Percentiles rank a stretch among this genome's conserved stretches.
These are phyloP conservation scores for Paramyrothecium roridum DNA, from an alignment of 2,329 filamentous ascomycete genomes.

Conservation along the genomic window DNA sequence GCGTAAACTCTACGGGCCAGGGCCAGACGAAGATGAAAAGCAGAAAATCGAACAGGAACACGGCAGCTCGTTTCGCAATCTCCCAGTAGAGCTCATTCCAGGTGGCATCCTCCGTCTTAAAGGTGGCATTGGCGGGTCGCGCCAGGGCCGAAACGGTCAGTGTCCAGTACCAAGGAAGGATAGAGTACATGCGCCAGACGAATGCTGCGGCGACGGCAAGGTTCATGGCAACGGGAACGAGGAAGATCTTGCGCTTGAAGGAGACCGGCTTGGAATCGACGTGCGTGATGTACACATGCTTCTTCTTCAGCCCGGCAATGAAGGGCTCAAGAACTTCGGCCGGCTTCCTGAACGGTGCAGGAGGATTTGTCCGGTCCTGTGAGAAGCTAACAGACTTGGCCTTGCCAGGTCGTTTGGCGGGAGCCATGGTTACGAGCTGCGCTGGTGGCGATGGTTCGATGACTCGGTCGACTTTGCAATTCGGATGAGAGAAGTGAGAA, in stretches of 20 bases:
- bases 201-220: conserved; percentile 62
- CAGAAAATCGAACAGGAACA: conserved; percentile 72
- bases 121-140: conserved; percentile 61
- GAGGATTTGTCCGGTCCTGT: conserved; percentile 34
- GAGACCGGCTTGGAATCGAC: conserved; percentile 67
- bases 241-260: conserved; percentile 81
- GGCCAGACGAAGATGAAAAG: conserved; percentile 66
- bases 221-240: conserved; percentile 77
- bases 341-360: conserved; percentile 66
- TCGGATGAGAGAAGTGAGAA: conserved; percentile 9
- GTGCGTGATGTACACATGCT: conserved; percentile 80
- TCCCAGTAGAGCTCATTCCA: conserved; percentile 56
- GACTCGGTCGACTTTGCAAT: conserved; percentile 1
- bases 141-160: conserved; percentile 65
- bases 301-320: conserved; percentile 60
- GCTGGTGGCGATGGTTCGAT: background rate
- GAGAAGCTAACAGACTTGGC: conserved; percentile 19
- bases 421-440: conserved; percentile 20
- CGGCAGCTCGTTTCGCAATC: conserved; percentile 56
- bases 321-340: conserved; percentile 64
- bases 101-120: conserved; percentile 54
- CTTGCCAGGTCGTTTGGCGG: conserved; percentile 29
- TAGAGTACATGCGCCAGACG: conserved; percentile 63
- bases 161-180: conserved; percentile 69
- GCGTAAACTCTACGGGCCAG: conserved; percentile 71